Conservation (phyloP, 2,329 filamentous ascomycete genomes). For the Neonectria sp. region DNA sequence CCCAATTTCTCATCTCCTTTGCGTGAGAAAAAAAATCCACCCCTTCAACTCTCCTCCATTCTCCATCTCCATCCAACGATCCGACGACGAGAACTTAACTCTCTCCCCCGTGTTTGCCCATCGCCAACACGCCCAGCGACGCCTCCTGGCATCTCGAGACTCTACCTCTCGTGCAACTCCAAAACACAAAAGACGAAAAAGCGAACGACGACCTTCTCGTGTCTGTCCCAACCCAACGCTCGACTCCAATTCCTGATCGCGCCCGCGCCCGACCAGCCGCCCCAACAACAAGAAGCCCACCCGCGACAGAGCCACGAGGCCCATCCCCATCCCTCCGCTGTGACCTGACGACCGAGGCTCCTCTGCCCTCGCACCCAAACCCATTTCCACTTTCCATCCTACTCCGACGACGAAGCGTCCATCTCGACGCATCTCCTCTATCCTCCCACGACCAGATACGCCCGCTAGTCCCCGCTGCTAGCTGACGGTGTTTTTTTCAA, state of each 20-base stretch:
- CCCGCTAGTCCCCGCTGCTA: conserved; percentile 36
- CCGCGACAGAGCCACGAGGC: conserved; percentile 29
- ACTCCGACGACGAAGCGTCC: conserved; percentile 44
- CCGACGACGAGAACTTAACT: conserved; percentile 44
- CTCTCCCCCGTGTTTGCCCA: conserved; percentile 43
- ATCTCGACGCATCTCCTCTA: conserved; percentile 34
- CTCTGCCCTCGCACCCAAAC: conserved; percentile 18
- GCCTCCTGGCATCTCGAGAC: conserved; percentile 38
- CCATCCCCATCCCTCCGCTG: conserved; percentile 22
- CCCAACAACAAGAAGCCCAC: conserved; percentile 42
- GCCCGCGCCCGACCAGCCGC: conserved; percentile 42
- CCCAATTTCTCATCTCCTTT: conserved; percentile 28
- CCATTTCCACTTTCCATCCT: conserved; percentile 8
- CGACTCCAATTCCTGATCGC: conserved; percentile 46
- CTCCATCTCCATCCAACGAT: conserved; percentile 40
- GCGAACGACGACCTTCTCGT: conserved; percentile 43
- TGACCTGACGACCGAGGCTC: conserved; percentile 29
- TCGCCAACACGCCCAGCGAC: conserved; percentile 43
- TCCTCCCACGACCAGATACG: conserved; percentile 37
- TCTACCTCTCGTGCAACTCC: conserved; percentile 10
- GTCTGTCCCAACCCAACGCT: conserved; percentile 34
- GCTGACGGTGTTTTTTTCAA: conserved; percentile 44
- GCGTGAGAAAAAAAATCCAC: conserved; percentile 39
- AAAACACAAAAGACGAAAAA: conserved; percentile 17
- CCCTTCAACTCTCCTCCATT: conserved; percentile 48